Conservation (phyloP, 2,329 filamentous ascomycete genomes). For the Sclerotinia glacialis region DNA sequence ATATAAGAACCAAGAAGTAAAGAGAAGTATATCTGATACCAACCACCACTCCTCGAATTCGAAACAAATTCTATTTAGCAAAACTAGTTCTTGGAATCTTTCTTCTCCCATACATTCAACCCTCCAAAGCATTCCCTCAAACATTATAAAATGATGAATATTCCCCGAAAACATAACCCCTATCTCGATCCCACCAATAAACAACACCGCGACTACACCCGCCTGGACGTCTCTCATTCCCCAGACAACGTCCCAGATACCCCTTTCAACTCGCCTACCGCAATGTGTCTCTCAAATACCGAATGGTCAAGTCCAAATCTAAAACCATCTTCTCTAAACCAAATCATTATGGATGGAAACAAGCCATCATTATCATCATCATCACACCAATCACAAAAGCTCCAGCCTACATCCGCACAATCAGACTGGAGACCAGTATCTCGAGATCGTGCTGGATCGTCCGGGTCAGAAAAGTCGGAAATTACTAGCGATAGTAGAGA, state of each 20-base stretch:
- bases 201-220: conserved; percentile 13
- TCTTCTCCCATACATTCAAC: neutral
- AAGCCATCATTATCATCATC: neutral
- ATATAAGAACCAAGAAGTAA: neutral
- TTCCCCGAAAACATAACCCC: conserved; percentile 10
- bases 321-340: conserved; percentile 13
- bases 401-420: conserved; percentile 1
- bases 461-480: neutral
- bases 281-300: conserved; percentile 5
- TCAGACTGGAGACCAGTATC: conserved; percentile 9
- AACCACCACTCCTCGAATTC: neutral
- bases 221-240: conserved; percentile 6
- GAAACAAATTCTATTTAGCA: neutral
- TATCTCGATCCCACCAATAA: conserved; percentile 18
- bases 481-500: neutral
- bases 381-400: neutral
- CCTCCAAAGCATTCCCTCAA: neutral
- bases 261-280: conserved; percentile 17
- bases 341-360: conserved; percentile 17
- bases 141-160: conserved; percentile 1
- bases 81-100: neutral
- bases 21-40: conserved; percentile 3
- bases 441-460: conserved; percentile 7
- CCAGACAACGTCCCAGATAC: conserved; percentile 19
- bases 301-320: neutral